These are phyloP conservation scores for Aspergillus affinis DNA, from an alignment of 495 filamentous ascomycete genomes.

Conservation along the genomic window DNA sequence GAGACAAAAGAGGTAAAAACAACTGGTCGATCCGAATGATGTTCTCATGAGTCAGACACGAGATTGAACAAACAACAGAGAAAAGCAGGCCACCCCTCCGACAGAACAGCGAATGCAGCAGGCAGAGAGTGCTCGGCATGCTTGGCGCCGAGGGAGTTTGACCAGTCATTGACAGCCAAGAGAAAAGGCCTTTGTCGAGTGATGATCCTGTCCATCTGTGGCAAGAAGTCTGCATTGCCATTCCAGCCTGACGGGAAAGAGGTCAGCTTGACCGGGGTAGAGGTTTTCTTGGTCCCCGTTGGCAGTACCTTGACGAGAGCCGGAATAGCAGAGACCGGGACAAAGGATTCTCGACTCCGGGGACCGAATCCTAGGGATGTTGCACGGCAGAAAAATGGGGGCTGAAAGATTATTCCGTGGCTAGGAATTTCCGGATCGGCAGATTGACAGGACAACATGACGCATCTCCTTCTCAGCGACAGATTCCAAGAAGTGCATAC, in stretches of 20 bases:
- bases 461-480: not conserved
- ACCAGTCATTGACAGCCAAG: conserved; percentile 5
- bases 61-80: not conserved
- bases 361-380: not conserved
- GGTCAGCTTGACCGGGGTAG: not conserved
- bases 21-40: not conserved
- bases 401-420: not conserved
- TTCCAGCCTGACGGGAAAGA: not conserved
- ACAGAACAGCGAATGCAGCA: not conserved
- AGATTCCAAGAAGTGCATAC: not conserved
- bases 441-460: not conserved
- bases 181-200: not conserved
- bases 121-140: not conserved
- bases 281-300: not conserved
- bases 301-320: not conserved
- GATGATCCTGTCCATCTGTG: not conserved
- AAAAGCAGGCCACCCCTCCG: not conserved
- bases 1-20: not conserved
- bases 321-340: not conserved
- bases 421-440: not conserved
- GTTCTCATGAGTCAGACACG: not conserved
- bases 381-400: not conserved
- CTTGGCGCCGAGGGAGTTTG: conserved; percentile 2
- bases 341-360: not conserved
- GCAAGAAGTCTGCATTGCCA: not conserved